Evolutionary conservation across 805 yeast species (phyloP), one percentile per base, ranked within the genome.

Genomic region (Tetrapisispora fleetii): DNA sequence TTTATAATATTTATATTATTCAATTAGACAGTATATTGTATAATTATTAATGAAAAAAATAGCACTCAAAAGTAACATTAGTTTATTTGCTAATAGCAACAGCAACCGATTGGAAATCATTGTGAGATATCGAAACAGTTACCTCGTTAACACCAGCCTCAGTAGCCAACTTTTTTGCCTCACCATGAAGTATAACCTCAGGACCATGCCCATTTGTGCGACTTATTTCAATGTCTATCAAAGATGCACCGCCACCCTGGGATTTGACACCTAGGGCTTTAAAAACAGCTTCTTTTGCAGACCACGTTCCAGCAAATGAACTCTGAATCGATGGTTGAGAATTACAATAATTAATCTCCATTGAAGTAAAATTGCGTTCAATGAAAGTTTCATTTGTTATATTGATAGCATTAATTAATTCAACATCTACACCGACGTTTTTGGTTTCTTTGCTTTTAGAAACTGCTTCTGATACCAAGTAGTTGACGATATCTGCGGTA

Each of bases 241-340:
- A 77, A 33, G 95, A 75, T 37, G 99, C 98, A 52, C 98, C 99
- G 16, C 91, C 96, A 51, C 99, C 99, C 64, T 81, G 79, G 43
- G 95, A 81, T 62, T 78, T 77, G 53, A 87, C 95, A 52, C 93
- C 90, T 63, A 93, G 75, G 18, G 96, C 86, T 74, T 93, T 93
- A 82, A 93, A 93, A 35, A 90, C 97, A 40, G 99, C 99, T 73
- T 93, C 99, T 72, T 93, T 93, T 41, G 99, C 99, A 30, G 96
- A 87, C 99, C 99, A 93, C 40, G 95, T 85, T 43, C 99, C 99
- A 27, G 99, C 89, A 69, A 78, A 93, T 3, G 97, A 87, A 14
- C 98, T 87, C 62, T 80, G 85, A 46, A 93, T 86, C 55, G 76
- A 76, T 40, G 97, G 75, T 32, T 96, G 80, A 33, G 72, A 63